phyloP scores from a whole-genome alignment of 108 stramenopile genomes.

The Skeletonema costatum region DNA sequence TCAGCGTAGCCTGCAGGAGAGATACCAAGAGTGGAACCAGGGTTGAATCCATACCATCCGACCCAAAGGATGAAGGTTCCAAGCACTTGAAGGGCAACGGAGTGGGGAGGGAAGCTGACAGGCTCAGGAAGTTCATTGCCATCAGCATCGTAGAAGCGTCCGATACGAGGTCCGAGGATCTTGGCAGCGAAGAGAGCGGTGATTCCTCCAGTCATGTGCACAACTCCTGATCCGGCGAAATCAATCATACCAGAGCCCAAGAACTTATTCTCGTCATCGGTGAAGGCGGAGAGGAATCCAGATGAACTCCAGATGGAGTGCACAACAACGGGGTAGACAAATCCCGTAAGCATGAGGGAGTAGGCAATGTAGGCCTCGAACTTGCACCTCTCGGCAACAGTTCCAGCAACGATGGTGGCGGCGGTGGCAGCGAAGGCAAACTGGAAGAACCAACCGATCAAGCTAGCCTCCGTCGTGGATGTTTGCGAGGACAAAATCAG shows the following conservation, averaged over 20 bases:
- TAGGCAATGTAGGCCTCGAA: constrained; percentile 84
- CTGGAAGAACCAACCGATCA: constrained; percentile 80
- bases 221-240: constrained; percentile 75
- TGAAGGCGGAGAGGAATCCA: constrained; percentile 67
- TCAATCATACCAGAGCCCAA: constrained; percentile 74
- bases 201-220: constrained; percentile 79
- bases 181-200: constrained; percentile 85
- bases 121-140: constrained; percentile 71
- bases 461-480: constrained; percentile 12
- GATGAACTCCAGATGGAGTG: constrained; percentile 81
- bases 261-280: constrained; percentile 61
- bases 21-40: constrained; percentile 75
- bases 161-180: constrained; percentile 85
- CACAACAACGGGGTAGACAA: constrained; percentile 89
- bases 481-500: constrained; percentile 32
- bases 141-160: constrained; percentile 78
- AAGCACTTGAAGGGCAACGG: constrained; percentile 80
- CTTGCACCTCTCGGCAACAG: constrained; percentile 77
- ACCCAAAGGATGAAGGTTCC: constrained; percentile 92
- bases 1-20: constrained; percentile 27
- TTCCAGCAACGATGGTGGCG: constrained; percentile 67
- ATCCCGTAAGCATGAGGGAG: constrained; percentile 69
- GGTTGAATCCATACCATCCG: constrained; percentile 97
- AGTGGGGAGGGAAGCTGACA: constrained; percentile 73
- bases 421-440: constrained; percentile 81